Conservation (phyloP, 495 filamentous ascomycete genomes). For the Melanomma pulvis-pyrius region DNA sequence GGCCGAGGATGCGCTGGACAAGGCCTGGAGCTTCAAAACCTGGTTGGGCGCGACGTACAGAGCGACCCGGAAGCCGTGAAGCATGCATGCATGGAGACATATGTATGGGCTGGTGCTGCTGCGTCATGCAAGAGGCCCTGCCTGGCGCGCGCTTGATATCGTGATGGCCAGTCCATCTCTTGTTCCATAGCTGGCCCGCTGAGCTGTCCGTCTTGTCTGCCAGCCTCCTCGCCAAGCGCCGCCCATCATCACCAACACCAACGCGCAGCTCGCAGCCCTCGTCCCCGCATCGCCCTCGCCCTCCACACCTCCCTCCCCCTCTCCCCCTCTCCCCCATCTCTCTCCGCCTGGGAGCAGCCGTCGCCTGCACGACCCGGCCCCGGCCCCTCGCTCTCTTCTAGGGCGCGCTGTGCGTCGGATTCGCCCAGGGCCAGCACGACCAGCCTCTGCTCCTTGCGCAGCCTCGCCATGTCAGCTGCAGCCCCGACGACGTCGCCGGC, state of each 20-base stretch:
- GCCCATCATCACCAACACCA: not conserved
- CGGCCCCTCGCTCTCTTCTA: not conserved
- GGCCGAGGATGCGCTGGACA: not conserved
- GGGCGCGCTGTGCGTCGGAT: not conserved
- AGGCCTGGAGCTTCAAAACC: not conserved
- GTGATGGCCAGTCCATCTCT: not conserved
- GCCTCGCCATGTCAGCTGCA: conserved; percentile 56
- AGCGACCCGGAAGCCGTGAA: not conserved
- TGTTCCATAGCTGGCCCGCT: not conserved
- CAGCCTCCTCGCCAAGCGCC: not conserved
- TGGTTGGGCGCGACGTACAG: not conserved
- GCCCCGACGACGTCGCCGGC: conserved; percentile 51
- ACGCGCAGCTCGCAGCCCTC: too few species aligned
- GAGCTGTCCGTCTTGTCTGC: not conserved
- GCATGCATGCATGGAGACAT: not conserved
- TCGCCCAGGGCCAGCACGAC: not conserved
- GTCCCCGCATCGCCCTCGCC: not conserved
- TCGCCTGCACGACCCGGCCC: not conserved
- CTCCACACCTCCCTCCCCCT: not conserved
- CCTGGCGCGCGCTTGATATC: not conserved
- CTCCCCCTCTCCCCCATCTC: not conserved
- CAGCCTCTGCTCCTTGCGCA: conserved; percentile 28
- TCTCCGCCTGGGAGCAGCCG: not conserved
- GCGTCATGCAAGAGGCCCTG: not conserved
- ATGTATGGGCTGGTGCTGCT: not conserved